These are phyloP conservation scores for Trypanosoma caninum DNA, from an alignment of 208 protist species.

Conservation along the genomic window DNA sequence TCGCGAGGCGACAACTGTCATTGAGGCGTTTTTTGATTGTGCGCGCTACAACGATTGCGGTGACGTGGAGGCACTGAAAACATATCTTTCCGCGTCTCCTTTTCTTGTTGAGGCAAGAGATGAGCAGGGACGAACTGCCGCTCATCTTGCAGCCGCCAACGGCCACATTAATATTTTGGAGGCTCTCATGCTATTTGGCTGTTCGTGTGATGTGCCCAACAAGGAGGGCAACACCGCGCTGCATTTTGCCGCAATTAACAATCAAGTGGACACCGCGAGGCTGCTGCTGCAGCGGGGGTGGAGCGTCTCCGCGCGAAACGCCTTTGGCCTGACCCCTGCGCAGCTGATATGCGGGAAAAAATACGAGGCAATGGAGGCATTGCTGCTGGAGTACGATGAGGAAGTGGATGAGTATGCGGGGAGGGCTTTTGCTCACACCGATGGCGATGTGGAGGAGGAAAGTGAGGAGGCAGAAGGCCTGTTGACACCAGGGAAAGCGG, in stretches of 20 bases:
- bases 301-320: slow-evolving; percentile 48
- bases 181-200: slow-evolving; percentile 61
- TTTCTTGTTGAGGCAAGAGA: slow-evolving; percentile 57
- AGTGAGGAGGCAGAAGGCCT: neutral
- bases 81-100: slow-evolving; percentile 50
- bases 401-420: slow-evolving; percentile 42
- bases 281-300: slow-evolving; percentile 62
- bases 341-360: slow-evolving; percentile 79
- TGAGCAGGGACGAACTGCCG: slow-evolving; percentile 70
- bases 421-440: too few relatives aligned
- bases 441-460: neutral
- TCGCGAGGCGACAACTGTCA: slow-evolving; percentile 45
- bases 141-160: slow-evolving; percentile 87
- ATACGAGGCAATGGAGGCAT: slow-evolving; percentile 79
- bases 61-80: slow-evolving; percentile 42
- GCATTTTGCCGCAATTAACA: slow-evolving; percentile 88
- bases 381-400: slow-evolving; percentile 72
- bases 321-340: slow-evolving; percentile 58
- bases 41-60: slow-evolving; percentile 83
- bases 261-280: slow-evolving; percentile 56
- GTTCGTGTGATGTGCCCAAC: slow-evolving; percentile 63
- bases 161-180: slow-evolving; percentile 72
- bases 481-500: neutral
- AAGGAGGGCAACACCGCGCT: slow-evolving; percentile 85
- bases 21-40: slow-evolving; percentile 79